phyloP scores from a whole-genome alignment of 495 filamentous ascomycete species.

The Xylaria curta region DNA sequence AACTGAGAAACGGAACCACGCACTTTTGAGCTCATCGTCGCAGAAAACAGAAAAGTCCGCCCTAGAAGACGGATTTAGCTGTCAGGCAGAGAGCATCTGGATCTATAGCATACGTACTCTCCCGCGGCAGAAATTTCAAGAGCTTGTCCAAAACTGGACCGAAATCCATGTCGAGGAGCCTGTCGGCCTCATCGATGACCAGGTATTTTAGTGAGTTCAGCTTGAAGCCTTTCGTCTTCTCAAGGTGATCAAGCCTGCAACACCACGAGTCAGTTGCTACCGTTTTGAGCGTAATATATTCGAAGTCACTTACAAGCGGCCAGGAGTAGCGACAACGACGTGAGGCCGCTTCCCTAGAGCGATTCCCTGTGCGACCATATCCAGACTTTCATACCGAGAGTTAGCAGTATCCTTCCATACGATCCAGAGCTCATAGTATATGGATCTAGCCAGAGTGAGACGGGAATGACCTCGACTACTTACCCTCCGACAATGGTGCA shows the following conservation, averaged over 20 bases:
- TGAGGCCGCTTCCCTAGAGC: slow-evolving; percentile 91
- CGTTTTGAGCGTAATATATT: background rate
- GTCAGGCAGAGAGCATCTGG: background rate
- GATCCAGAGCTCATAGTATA: background rate
- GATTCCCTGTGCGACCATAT: slow-evolving; percentile 90
- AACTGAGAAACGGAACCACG: background rate
- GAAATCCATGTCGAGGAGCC: slow-evolving; percentile 92
- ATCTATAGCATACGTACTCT: slow-evolving; percentile 47
- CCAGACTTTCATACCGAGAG: slow-evolving; percentile 59
- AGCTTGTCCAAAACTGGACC: slow-evolving; percentile 92
- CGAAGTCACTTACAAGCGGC: slow-evolving; percentile 60
- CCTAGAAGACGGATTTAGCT: slow-evolving; percentile 9
- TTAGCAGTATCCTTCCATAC: background rate
- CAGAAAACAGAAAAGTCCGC: slow-evolving; percentile 88
- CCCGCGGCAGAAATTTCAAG: slow-evolving; percentile 83
- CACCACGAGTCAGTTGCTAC: background rate
- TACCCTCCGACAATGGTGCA: slow-evolving; percentile 81
- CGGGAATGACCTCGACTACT: background rate
- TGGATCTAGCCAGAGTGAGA: background rate
- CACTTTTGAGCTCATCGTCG: slow-evolving; percentile 84
- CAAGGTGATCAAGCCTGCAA: slow-evolving; percentile 78
- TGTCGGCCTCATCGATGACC: slow-evolving; percentile 94
- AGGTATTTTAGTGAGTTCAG: slow-evolving; percentile 80
- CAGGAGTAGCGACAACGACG: slow-evolving; percentile 86
- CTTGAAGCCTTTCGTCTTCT: slow-evolving; percentile 96